Evolutionary conservation across 192 early-diverging fungal species (phyloP), one percentile per base, ranked within the genome.

Genomic region (Chytriomyces sp.): DNA sequence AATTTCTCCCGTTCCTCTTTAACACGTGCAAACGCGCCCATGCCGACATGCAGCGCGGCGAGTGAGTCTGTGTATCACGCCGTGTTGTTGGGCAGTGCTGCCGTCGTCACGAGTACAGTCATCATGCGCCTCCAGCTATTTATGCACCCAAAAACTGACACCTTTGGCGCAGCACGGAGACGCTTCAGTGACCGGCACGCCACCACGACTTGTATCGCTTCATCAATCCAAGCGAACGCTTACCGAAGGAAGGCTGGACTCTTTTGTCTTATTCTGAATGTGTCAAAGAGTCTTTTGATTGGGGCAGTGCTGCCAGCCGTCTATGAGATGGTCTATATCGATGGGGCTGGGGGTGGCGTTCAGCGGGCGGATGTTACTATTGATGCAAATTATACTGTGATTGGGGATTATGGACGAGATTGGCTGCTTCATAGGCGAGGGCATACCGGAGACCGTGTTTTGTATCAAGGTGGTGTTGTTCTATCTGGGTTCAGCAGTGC

Each of bases 111-210:
- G 20, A 57, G 53, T 20, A 57, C 53, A n/a, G 53, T 20, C 53
- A 57, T 57, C 53, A 57, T 57, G 53, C 53, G 53, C 53, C 53
- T 57, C 53, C 53, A 57, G 53, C 13, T 57, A 3, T 57, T 57
- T 57, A 57, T 57, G 53, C 53, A 57, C 53, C 53, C 53, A 20
- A 2, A 57, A 57, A 57, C 16, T 20, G 53, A 57, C 5, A 57
- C 16, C 53, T 57, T 57, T 57, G 53, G 53, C 53, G 53, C 53
- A 13, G 53, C 53, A 13, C 53, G 53, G 53, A 57, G 53, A 57
- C 53, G 53, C 53, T 57, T 57, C 53, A 57, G 53, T 20, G 53
- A 57, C 20, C 53, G 53, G 13, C 16, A 13, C 16, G 20, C 16
- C 2, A 13, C 53, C 16, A 13, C 53, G 16, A 20, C 16, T n/a